These are phyloP conservation scores for Guyanaporus albipodus DNA, from an alignment of 768 basidiomycete species.

Conservation along the genomic window DNA sequence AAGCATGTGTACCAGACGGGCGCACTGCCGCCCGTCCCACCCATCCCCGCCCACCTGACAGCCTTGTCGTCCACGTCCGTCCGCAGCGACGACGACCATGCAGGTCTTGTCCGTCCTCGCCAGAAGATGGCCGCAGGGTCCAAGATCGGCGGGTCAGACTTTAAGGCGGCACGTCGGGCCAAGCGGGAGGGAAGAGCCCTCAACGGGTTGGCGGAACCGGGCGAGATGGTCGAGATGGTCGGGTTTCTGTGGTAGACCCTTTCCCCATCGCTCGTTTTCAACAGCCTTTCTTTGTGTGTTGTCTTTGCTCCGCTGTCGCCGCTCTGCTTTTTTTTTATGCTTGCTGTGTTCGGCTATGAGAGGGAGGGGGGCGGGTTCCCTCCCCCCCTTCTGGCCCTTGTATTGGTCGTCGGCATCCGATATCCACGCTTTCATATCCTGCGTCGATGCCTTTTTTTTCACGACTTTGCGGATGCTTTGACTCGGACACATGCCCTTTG, in stretches of 20 bases:
- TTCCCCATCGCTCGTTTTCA: no score
- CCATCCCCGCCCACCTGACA: constrained; percentile 16
- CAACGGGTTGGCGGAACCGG: constrained; percentile 6
- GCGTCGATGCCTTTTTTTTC: no score
- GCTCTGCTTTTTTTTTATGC: no score
- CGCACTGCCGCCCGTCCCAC: constrained; percentile 25
- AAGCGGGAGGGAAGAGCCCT: constrained; percentile 20
- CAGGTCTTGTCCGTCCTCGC: constrained; percentile 22
- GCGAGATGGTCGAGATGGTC: constrained; percentile 29
- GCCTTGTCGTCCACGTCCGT: neutral
- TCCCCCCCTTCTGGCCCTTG: no score
- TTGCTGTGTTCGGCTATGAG: no score
- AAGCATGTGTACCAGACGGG: constrained; percentile 18
- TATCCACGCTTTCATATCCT: no score
- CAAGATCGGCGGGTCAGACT: constrained; percentile 25
- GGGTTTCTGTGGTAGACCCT: constrained; percentile 20
- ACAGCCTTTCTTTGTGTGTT: no score
- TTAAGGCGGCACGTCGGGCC: constrained; percentile 27
- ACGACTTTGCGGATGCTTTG: no score
- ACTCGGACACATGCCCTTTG: no score
- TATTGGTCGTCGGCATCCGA: no score
- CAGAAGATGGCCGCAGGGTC: constrained; percentile 22
- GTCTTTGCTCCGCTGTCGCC: no score
- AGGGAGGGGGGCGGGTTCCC: no score
- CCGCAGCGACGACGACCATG: constrained; percentile 1